These are phyloP conservation scores for Entomortierella beljakovae DNA, from an alignment of 192 early-diverging fungal genomes.

Conservation along the genomic window DNA sequence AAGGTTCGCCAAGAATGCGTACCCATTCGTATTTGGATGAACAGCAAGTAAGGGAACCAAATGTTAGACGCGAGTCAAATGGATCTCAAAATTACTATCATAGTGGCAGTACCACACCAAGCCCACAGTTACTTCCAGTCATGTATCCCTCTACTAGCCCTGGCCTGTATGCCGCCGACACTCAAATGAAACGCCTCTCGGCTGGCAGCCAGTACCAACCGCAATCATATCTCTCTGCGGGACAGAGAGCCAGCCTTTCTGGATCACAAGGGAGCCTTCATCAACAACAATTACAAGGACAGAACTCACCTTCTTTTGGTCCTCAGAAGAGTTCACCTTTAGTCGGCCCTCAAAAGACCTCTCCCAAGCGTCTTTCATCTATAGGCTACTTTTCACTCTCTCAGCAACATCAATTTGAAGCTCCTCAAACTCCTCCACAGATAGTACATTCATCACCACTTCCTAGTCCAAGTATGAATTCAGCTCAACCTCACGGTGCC, in stretches of 20 bases:
- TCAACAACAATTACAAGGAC: slow-evolving; percentile 1
- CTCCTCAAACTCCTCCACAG: not conserved
- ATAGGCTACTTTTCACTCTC: slow-evolving; percentile 10
- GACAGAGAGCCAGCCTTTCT: slow-evolving; percentile 6
- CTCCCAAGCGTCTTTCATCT: slow-evolving; percentile 24
- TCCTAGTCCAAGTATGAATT: slow-evolving; percentile 15
- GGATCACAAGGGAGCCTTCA: slow-evolving; percentile 16
- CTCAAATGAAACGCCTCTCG: slow-evolving; percentile 37
- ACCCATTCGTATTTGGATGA: slow-evolving; percentile 5
- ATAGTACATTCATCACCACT: slow-evolving; percentile 13
- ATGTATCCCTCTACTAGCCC: slow-evolving; percentile 19
- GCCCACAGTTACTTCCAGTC: not conserved
- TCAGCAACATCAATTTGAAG: slow-evolving; percentile 9
- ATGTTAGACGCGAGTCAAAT: slow-evolving; percentile 26
- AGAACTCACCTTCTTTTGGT: not conserved
- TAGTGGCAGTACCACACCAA: not conserved
- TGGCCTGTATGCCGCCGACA: slow-evolving; percentile 12
- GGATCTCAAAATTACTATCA: slow-evolving; percentile 22
- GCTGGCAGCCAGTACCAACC: slow-evolving; percentile 21
- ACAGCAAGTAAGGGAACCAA: slow-evolving; percentile 1
- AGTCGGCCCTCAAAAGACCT: slow-evolving; percentile 1
- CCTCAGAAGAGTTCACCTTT: slow-evolving; percentile 10
- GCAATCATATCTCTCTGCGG: slow-evolving; percentile 5
- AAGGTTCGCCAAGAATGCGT: slow-evolving; percentile 15
- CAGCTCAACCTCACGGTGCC: too few species aligned